Base-by-base conservation (phyloP, 129 eudicot genomes). In the Helianthus annuus region DNA sequence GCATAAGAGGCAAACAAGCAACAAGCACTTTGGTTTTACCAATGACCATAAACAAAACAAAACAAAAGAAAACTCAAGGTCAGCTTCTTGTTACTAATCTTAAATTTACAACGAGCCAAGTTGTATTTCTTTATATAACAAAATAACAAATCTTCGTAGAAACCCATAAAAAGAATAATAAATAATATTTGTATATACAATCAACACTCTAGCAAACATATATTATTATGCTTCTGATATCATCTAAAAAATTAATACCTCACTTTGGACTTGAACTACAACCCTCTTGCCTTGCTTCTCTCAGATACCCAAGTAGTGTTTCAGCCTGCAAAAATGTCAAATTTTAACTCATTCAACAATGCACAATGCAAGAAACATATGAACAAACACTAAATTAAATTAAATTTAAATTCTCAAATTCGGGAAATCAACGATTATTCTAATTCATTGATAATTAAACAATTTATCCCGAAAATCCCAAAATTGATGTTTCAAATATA, bases 201-300 rank as follows among this genome's bases (percentile, higher is more conserved):
- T 77, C 96, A 83, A 78, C 58, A 55, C 69, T 39, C 79, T 32
- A 54, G 68, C 85, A 72, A 58, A 65, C 83, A 77, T 36, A 72
- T 66, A 55, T 29, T 70, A 75, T n/a, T 39, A 70, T 46, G 9
- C 36, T 59, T 51, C 19, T 19, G 22, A 19, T 19, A 19, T 19
- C 22, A 19, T 19, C 22, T 63, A 44, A 48, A 38, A 48, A 52
- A 51, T 59, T 22, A 55, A 69, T 70, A 64, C 76, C 82, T 84
- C 57, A 75, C 71, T 80, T 87, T n/a, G 97, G 90, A 74, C 79
- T 85, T 73, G 92, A 87, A 64, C 86, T 54, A 29, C 92, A 87
- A 80, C 92, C 96, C 78, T 93, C 96, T 70, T 83, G 92, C 67
- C 96, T 87, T 80, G 92, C 83, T 78, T 87, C 98, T 79, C 96